Percentiles rank a stretch among this genome's conserved stretches.
Evolutionary conservation across 164 flowering plant genomes (phyloP).

Genomic region (Brasenia schreberi): DNA sequence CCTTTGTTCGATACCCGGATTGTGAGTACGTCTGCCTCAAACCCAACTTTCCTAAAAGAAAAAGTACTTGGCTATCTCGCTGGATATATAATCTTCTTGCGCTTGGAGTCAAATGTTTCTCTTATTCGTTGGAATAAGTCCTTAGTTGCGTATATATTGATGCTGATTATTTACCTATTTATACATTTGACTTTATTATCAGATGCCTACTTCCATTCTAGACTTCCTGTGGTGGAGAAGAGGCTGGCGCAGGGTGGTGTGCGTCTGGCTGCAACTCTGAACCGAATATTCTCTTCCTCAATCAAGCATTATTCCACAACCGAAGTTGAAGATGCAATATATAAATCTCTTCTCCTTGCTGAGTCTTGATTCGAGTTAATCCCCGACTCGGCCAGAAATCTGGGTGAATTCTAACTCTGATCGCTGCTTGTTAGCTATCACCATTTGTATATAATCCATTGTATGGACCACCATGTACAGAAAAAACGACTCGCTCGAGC

Average conservation of each 20-base stretch:
- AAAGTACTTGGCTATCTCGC: too few relatives aligned
- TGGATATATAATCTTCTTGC: too few relatives aligned
- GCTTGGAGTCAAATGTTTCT: too few relatives aligned
- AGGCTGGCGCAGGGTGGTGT: constrained; percentile 87
- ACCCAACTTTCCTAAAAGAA: too few relatives aligned
- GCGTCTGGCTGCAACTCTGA: constrained; percentile 73
- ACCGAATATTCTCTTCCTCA: constrained; percentile 43
- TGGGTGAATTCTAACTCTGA: background rate
- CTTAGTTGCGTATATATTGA: too few relatives aligned
- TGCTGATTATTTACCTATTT: background rate
- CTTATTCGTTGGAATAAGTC: too few relatives aligned
- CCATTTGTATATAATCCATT: too few relatives aligned
- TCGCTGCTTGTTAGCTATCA: too few relatives aligned
- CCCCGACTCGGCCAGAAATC: too few relatives aligned
- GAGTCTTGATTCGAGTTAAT: background rate
- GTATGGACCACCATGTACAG: background rate
- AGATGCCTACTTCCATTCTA: constrained; percentile 87
- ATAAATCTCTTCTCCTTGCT: background rate
- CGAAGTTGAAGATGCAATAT: constrained; percentile 12
- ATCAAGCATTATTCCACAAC: constrained; percentile 16
- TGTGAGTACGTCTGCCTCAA: too few relatives aligned
- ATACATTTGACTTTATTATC: background rate
- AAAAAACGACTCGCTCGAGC: background rate
- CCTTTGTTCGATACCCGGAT: too few relatives aligned
- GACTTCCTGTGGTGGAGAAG: constrained; percentile 74